These are phyloP conservation scores for Casuarina equisetifolia DNA, from an alignment of 306 rosid species.

Conservation along the genomic window DNA sequence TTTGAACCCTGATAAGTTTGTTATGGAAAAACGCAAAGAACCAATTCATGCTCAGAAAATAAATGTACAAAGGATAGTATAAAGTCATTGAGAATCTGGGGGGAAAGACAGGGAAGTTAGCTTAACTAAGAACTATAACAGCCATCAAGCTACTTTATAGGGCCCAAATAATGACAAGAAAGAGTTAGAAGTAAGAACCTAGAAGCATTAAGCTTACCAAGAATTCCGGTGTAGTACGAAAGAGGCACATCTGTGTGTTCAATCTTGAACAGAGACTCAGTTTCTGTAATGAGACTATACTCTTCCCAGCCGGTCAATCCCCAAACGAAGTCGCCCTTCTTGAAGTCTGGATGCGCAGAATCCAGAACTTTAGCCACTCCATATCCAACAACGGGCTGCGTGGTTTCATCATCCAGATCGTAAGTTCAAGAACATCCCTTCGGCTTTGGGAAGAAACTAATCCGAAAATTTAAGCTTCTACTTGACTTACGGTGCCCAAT, in stretches of 20 bases:
- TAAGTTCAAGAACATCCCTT: no score
- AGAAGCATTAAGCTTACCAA: not conserved
- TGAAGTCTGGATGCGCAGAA: constrained; percentile 44
- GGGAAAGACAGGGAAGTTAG: no score
- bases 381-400: constrained; percentile 40
- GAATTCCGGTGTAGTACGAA: constrained; percentile 43
- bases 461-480: no score
- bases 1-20: no score
- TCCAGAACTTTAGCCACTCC: constrained; percentile 14
- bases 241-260: constrained; percentile 43
- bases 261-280: constrained; percentile 38
- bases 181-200: no score
- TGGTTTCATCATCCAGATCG: not conserved
- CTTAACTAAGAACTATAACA: no score
- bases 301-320: constrained; percentile 21
- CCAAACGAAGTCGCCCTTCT: constrained; percentile 46
- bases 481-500: no score
- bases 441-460: not conserved
- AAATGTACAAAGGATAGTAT: no score
- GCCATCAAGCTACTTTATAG: not conserved
- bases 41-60: no score
- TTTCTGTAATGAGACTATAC: not conserved
- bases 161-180: no score
- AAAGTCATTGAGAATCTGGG: no score
- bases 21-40: no score